Percentiles rank a stretch among this genome's conserved stretches.
Conservation (phyloP, 768 basidiomycete species). For the Kwoniella bestiolae region DNA sequence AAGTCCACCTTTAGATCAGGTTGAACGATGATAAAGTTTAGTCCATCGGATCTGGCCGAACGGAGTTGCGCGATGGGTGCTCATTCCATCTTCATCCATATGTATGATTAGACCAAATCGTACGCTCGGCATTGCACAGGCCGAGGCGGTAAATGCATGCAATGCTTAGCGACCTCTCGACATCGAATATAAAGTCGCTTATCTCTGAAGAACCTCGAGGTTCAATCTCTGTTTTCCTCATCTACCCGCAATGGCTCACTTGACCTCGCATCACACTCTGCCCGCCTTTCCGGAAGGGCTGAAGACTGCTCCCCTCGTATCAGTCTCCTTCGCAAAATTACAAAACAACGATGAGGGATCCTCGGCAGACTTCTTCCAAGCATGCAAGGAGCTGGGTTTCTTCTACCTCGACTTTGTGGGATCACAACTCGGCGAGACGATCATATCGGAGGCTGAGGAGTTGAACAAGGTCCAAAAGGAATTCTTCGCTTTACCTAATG, state of each 20-base stretch:
- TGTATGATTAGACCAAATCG: no score
- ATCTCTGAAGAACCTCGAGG: no score
- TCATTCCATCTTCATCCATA: neutral
- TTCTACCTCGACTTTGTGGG: constrained; percentile 40
- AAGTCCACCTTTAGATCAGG: neutral
- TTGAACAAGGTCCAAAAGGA: constrained; percentile 27
- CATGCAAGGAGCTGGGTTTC: constrained; percentile 34
- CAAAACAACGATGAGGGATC: constrained; percentile 20
- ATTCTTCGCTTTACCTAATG: constrained; percentile 33
- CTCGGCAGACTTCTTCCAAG: constrained; percentile 27
- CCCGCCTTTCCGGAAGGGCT: constrained; percentile 32
- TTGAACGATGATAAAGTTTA: neutral
- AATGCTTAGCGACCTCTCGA: no score
- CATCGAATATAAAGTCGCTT: neutral
- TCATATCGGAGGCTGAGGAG: constrained; percentile 28
- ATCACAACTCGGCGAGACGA: constrained; percentile 27
- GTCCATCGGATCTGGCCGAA: neutral
- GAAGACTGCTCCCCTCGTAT: constrained; percentile 32
- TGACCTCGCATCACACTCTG: constrained; percentile 29
- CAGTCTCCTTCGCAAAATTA: constrained; percentile 30
- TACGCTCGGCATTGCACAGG: no score
- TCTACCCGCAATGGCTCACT: constrained; percentile 11
- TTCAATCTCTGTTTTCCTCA: neutral
- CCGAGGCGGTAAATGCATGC: no score
- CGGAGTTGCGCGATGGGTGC: neutral